These are phyloP conservation scores for Vitis hybrid DNA, from an alignment of 177 flowering plant genomes.

Conservation along the genomic window DNA sequence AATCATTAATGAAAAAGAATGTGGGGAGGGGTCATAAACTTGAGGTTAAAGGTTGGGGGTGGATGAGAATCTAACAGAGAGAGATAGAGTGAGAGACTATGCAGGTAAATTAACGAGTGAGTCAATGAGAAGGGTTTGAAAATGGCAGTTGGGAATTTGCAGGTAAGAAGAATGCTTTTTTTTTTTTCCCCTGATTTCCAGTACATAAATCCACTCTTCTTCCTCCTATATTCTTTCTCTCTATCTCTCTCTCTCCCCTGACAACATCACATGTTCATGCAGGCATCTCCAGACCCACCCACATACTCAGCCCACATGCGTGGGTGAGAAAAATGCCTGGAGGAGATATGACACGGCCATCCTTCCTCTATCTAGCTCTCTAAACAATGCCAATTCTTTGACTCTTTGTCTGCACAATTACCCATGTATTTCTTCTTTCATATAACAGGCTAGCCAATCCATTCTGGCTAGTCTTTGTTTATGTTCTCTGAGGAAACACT, in stretches of 20 bases:
- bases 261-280: slow-evolving; percentile 43
- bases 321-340: slow-evolving; percentile 18
- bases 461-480: slow-evolving; percentile 14
- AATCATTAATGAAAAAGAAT: no score
- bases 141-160: background rate
- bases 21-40: no score
- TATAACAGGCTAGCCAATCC: slow-evolving; percentile 10
- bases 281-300: slow-evolving; percentile 39
- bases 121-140: slow-evolving; percentile 8
- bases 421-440: background rate
- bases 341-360: slow-evolving; percentile 21
- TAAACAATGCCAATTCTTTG: slow-evolving; percentile 14
- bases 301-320: slow-evolving; percentile 41
- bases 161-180: background rate
- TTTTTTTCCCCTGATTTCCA: background rate
- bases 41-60: no score
- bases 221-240: slow-evolving; percentile 1
- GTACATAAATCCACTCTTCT: background rate
- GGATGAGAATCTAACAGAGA: no score
- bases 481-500: slow-evolving; percentile 14
- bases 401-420: background rate
- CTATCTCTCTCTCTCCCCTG: slow-evolving; percentile 18
- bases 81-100: no score
- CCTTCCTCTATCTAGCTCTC: slow-evolving; percentile 10
- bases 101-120: background rate